phyloP scores from a whole-genome alignment of 148 eudicot genomes.

The Persicaria maculosa region DNA sequence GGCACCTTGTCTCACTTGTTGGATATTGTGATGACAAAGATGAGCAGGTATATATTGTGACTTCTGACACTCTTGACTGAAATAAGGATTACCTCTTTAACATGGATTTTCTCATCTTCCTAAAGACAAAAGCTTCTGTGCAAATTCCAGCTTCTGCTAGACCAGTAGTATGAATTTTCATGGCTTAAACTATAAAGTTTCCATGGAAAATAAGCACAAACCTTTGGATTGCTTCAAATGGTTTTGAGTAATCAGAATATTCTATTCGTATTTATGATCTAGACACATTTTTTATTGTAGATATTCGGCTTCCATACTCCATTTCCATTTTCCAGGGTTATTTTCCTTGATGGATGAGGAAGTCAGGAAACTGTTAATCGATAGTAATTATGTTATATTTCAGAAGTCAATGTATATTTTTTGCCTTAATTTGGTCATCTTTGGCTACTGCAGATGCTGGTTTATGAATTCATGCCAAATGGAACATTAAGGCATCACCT shows the following conservation, averaged over 20 bases:
- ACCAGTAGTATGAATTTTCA: too few species aligned
- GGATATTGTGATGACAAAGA: constrained; percentile 76
- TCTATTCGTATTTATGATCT: too few species aligned
- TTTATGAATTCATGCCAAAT: constrained; percentile 82
- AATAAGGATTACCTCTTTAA: too few species aligned
- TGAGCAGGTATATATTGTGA: constrained; percentile 51
- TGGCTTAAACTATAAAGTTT: not conserved
- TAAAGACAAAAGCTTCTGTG: too few species aligned
- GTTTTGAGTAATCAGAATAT: too few species aligned
- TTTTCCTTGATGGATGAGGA: too few species aligned
- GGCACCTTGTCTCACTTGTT: constrained; percentile 60
- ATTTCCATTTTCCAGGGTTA: too few species aligned
- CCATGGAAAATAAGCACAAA: not conserved
- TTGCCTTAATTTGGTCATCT: not conserved
- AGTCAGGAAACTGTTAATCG: too few species aligned
- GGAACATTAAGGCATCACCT: constrained; percentile 79
- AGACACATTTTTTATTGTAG: too few species aligned
- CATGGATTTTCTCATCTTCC: too few species aligned
- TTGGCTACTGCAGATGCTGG: constrained; percentile 48
- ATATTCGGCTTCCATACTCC: not conserved
- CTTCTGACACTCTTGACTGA: too few species aligned
- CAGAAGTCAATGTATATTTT: not conserved
- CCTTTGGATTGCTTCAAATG: not conserved
- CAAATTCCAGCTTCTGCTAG: too few species aligned
- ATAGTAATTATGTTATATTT: not conserved